These are phyloP conservation scores for Westerdykella sp. DNA, from an alignment of 2,329 filamentous ascomycete species.

Conservation along the genomic window DNA sequence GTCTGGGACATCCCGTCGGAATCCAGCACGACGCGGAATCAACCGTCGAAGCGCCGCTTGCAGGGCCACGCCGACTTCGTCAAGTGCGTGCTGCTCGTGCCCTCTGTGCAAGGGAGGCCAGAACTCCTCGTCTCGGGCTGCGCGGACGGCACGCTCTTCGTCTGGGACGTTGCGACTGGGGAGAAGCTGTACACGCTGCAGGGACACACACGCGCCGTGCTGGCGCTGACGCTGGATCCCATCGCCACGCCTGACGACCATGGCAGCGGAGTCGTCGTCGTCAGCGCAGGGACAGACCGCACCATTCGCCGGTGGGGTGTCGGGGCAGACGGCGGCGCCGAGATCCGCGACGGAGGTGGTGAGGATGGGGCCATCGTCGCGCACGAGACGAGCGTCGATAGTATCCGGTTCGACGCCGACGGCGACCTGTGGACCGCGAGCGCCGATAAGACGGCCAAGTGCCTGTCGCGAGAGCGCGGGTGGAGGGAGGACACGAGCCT, in stretches of 20 bases:
- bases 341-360: not conserved
- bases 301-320: constrained; percentile 72
- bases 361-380: constrained; percentile 51
- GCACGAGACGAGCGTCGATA: constrained; percentile 89
- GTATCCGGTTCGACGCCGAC: constrained; percentile 64
- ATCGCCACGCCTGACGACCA: no score
- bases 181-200: constrained; percentile 68
- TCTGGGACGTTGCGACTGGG: constrained; percentile 71
- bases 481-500: constrained; percentile 70
- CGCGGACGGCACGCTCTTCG: constrained; percentile 50
- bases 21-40: constrained; percentile 38
- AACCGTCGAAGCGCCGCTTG: constrained; percentile 53
- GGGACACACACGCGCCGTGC: constrained; percentile 71
- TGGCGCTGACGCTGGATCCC: constrained; percentile 72
- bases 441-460: constrained; percentile 82
- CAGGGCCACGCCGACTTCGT: constrained; percentile 86
- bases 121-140: constrained; percentile 47
- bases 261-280: constrained; percentile 50
- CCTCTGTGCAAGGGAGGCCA: constrained; percentile 41
- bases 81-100: constrained; percentile 64
- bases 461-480: constrained; percentile 60
- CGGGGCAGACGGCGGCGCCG: constrained; percentile 26
- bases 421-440: constrained; percentile 88
- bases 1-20: constrained; percentile 53
- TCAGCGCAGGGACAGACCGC: constrained; percentile 62